These are phyloP conservation scores for Quercus engelmannii DNA, from an alignment of 306 rosid genomes.

Conservation along the genomic window DNA sequence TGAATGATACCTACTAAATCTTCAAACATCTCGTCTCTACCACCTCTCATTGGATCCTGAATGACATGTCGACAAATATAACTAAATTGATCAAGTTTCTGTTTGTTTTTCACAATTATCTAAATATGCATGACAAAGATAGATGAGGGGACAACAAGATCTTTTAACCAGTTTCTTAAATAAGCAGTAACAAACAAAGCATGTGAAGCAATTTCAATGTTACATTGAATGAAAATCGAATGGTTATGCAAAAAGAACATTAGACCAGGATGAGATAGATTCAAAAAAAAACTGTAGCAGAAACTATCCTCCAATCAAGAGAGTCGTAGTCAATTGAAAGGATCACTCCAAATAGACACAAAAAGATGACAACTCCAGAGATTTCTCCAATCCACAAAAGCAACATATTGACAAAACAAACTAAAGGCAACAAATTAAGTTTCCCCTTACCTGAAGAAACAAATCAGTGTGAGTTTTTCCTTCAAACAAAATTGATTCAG, in stretches of 20 bases:
- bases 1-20: slow-evolving; percentile 70
- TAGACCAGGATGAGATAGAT: not conserved
- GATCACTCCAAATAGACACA: not conserved
- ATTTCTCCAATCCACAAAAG: not conserved
- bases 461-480: slow-evolving; percentile 91
- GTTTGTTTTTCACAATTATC: not conserved
- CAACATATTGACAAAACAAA: not conserved
- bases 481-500: slow-evolving; percentile 67
- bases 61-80: not conserved
- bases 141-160: not conserved
- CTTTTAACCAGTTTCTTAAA: not conserved
- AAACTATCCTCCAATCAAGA: not conserved
- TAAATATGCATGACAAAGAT: not conserved
- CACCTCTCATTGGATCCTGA: slow-evolving; percentile 99
- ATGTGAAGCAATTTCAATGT: not conserved
- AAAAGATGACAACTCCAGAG: not conserved
- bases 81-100: not conserved
- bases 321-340: not conserved
- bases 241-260: not conserved
- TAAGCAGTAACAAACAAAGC: not conserved
- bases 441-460: slow-evolving; percentile 76
- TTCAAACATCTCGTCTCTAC: slow-evolving; percentile 68
- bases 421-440: slow-evolving; percentile 5
- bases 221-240: not conserved
- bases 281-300: not conserved